These are phyloP conservation scores for Mantamonas sphyraenae DNA, from an alignment of 78 protist species.

Conservation along the genomic window DNA sequence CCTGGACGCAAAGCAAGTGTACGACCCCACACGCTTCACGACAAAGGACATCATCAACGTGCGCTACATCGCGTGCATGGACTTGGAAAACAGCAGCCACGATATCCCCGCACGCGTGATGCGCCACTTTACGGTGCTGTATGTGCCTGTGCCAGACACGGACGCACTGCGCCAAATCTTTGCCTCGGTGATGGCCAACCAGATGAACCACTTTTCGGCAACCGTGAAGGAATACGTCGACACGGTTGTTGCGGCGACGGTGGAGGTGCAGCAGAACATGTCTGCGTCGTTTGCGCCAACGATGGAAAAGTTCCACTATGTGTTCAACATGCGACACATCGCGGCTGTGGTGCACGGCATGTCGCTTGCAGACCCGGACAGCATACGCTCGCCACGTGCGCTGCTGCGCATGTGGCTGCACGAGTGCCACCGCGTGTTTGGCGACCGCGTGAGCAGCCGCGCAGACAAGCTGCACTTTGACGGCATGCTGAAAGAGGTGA, in stretches of 20 bases:
- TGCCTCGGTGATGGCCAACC: conserved; percentile 16
- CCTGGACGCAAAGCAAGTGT: conserved; percentile 15
- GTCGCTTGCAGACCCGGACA: neutral
- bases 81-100: too few species aligned
- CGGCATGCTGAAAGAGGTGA: conserved; percentile 13
- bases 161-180: conserved; percentile 28
- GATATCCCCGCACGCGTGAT: conserved; percentile 58
- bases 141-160: conserved; percentile 34
- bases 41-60: conserved; percentile 14
- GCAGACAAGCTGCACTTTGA: conserved; percentile 29
- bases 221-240: neutral
- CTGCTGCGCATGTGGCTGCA: conserved; percentile 44
- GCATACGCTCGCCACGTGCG: conserved; percentile 15
- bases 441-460: conserved; percentile 48
- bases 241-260: conserved; percentile 15
- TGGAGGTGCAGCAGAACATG: conserved; percentile 44
- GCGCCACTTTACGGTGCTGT: conserved; percentile 58
- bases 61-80: conserved; percentile 55
- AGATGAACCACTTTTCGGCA: neutral
- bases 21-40: conserved; percentile 12
- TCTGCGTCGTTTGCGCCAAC: conserved; percentile 55
- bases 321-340: conserved; percentile 77
- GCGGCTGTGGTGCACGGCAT: conserved; percentile 47
- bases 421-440: conserved; percentile 57
- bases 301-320: conserved; percentile 82